phyloP scores from a whole-genome alignment of 2,329 filamentous ascomycete genomes.

The Colletotrichum siamense region DNA sequence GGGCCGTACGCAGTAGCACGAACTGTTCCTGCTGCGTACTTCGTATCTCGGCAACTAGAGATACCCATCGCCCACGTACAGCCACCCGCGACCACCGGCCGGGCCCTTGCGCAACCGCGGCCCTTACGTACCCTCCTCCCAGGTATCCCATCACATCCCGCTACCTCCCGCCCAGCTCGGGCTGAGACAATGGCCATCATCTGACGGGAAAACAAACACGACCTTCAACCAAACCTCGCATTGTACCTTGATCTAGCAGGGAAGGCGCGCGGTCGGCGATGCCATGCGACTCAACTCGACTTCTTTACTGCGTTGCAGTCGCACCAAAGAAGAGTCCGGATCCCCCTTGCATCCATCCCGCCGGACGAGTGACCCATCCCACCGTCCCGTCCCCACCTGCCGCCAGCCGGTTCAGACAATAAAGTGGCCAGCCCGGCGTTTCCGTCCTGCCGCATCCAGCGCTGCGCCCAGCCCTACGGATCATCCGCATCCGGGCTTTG shows the following conservation, averaged over 20 bases:
- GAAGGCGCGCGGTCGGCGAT: background rate
- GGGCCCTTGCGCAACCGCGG: background rate
- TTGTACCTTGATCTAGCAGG: background rate
- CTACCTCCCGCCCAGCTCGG: background rate
- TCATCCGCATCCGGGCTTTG: background rate
- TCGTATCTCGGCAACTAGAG: background rate
- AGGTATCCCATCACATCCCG: background rate
- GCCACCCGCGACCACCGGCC: background rate
- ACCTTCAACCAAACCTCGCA: background rate
- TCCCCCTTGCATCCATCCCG: background rate
- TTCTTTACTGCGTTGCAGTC: background rate
- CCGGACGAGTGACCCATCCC: background rate
- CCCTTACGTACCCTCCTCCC: background rate
- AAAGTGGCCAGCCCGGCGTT: background rate
- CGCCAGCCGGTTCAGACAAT: background rate
- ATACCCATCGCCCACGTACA: background rate
- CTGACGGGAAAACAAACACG: background rate
- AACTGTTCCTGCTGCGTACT: background rate
- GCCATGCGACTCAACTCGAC: background rate
- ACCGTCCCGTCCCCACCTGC: background rate
- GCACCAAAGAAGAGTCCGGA: background rate
- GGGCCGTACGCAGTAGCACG: background rate
- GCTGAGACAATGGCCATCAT: conserved; percentile 16
- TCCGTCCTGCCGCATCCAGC: background rate
- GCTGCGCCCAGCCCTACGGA: background rate